Base-by-base conservation (phyloP, 495 filamentous ascomycete genomes). In the Cenococcum geophilum region DNA sequence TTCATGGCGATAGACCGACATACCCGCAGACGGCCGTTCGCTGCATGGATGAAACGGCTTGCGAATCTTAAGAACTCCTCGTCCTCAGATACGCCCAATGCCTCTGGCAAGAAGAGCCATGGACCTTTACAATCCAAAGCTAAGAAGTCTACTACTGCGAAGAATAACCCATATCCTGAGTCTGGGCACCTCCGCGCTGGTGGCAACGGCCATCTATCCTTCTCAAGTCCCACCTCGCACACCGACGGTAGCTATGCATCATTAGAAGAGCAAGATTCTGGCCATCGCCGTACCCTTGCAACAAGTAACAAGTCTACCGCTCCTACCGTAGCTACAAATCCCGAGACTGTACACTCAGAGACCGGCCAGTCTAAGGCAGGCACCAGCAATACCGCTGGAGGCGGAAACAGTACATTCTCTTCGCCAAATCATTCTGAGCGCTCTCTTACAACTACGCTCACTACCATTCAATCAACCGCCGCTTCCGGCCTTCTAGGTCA, bases 21-120 rank as follows among this genome's bases (percentile, higher is more conserved):
- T 75, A 79, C 78, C 59, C 87, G 90, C 57, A 87, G 91, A 55
- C 85, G 87, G 53, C 92, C 92, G 5, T 97, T 98, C 73, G 84
- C 92, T 22, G 86, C 83, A 47, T 91, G 92, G 87, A 89, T 98
- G 84, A 96, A 92, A 79, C 91, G 92, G 62, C 82, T 98, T 27
- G 85, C 91, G 34, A 93, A 84, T 70, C 81, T 96, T 63, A 96
- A 92, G 73, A 80, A 73, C 65, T 80, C 79, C 61, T 81, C 79
- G 9, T 78, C 71, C 63, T 77, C 81, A 32, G 80, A 82, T 5
- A 75, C 79, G n/a, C 70, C 77, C n/a, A 74, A 70, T 54, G 73
- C 75, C 16, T 76, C 78, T 3, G 71, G 79, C 60, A 86, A 81
- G 70, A 80, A 81, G 58, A 67, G 61, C 51, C 69, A 75, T 65